Base-by-base conservation (phyloP, 257 asterid genomes). In the Solanum verrucosum region DNA sequence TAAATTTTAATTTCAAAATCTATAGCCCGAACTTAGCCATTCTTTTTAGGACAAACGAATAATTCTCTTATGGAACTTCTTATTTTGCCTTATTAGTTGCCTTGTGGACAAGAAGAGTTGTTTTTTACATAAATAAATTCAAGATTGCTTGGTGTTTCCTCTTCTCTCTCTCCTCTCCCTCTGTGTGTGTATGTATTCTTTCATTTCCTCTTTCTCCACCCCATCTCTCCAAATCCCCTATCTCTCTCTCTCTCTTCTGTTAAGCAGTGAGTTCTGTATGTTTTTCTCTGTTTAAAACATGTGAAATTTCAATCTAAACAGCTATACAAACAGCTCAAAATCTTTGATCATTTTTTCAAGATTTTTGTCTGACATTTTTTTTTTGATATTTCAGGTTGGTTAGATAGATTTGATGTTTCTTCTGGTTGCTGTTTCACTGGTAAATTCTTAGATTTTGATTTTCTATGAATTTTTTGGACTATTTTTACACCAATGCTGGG, bases 391-490 rank as follows among this genome's bases (percentile, higher is more conserved):
- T 87, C 92, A 95, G 98, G 95, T 93, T 87, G 90, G 89, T 92
- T 90, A 84, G 82, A 35, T 89, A 91, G 98, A 96, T 96, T 98
- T 90, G 89, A 84, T 63, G 90, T 90, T 91, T 86, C 52, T 87
- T 91, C 87, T 93, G 93, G 92, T 88, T 91, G 91, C 91, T 25
- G 89, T 90, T 89, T 90, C 88, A 91, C 92, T 86, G 95, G 96
- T 92, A 90, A 86, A 87, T 85, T 9, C 89, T 74, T 88, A 9
- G 87, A 71, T 89, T 67, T 77, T 77, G 84, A 77, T 77, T 29
- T 77, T 78, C 6, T 25, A 6, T 42, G n/a, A 25, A 15, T 7
- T 21, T 20, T 21, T 71, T 21, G 4, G 82, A 74, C 31, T 35
- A n/a, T 35, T 35, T 74, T 74, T 21, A 15, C n/a, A 33, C 6